Percentiles rank a stretch among this genome's conserved stretches.
phyloP scores from a whole-genome alignment of 2,329 filamentous ascomycete species.

The Alternaria ventricosa region DNA sequence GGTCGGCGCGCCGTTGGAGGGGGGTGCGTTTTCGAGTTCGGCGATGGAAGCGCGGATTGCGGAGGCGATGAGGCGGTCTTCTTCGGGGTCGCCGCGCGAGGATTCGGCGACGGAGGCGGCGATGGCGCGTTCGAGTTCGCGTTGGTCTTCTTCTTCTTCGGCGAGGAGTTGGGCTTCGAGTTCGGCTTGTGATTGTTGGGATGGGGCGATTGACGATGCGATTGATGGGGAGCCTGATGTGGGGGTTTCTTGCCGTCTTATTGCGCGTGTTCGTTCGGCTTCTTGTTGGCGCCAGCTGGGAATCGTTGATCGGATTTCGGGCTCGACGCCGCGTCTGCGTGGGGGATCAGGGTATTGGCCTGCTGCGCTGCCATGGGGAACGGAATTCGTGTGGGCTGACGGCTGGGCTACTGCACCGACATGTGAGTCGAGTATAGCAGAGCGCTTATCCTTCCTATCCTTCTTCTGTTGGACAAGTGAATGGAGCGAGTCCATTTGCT shows the following conservation, averaged over 20 bases:
- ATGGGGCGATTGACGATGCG: slow-evolving; percentile 7
- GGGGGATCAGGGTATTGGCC: slow-evolving; percentile 18
- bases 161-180: slow-evolving; percentile 30
- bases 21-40: slow-evolving; percentile 57
- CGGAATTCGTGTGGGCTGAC: slow-evolving; percentile 16
- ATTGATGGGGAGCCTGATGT: slow-evolving; percentile 30
- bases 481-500: slow-evolving; percentile 59
- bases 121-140: slow-evolving; percentile 76
- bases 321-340: slow-evolving; percentile 12
- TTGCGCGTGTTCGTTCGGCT: slow-evolving; percentile 17
- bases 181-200: slow-evolving; percentile 13
- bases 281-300: slow-evolving; percentile 22
- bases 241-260: slow-evolving; percentile 27
- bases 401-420: slow-evolving; percentile 24
- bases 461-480: slow-evolving; percentile 49
- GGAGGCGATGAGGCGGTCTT: slow-evolving; percentile 74
- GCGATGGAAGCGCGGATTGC: slow-evolving; percentile 75
- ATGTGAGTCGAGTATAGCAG: slow-evolving; percentile 30
- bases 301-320: slow-evolving; percentile 23
- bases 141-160: slow-evolving; percentile 55
- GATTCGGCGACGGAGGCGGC: slow-evolving; percentile 68
- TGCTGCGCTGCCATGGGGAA: slow-evolving; percentile 22
- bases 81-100: slow-evolving; percentile 70
- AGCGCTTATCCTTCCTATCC: slow-evolving; percentile 44
- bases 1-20: slow-evolving; percentile 14